Conservation (phyloP, 768 basidiomycete genomes). For the Boletus bicolor region DNA sequence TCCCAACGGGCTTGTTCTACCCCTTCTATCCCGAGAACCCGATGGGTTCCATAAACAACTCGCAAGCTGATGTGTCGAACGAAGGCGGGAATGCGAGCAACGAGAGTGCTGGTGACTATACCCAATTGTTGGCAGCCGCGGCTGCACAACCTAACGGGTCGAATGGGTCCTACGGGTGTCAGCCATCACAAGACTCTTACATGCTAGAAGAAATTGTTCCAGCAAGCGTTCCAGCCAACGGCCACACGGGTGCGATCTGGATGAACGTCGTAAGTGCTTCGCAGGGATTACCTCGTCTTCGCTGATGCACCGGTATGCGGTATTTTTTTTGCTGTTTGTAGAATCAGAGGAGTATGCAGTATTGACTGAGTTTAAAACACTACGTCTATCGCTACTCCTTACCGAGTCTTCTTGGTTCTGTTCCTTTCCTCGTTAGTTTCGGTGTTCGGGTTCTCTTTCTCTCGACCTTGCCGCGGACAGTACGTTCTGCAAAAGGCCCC, state of each 20-base stretch:
- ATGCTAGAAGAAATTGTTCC: conserved; percentile 66
- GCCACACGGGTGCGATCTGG: conserved; percentile 38
- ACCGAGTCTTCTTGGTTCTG: background rate
- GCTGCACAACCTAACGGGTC: conserved; percentile 53
- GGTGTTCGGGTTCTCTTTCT: background rate
- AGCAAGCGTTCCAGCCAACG: conserved; percentile 28
- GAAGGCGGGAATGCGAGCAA: conserved; percentile 17
- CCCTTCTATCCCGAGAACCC: conserved; percentile 69
- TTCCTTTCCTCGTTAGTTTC: conserved; percentile 5
- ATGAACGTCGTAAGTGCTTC: conserved; percentile 42
- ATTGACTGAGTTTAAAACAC: conserved; percentile 14
- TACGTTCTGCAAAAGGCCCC: conserved; percentile 15
- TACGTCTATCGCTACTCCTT: background rate
- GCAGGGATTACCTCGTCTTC: conserved; percentile 27
- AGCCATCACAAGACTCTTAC: conserved; percentile 58
- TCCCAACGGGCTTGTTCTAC: conserved; percentile 70
- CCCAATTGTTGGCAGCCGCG: conserved; percentile 54
- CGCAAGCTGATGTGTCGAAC: conserved; percentile 17
- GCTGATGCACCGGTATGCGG: conserved; percentile 28
- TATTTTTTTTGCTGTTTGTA: conserved; percentile 9
- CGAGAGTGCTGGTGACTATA: conserved; percentile 41
- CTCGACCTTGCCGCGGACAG: conserved; percentile 5
- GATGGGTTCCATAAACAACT: conserved; percentile 22
- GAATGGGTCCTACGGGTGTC: conserved; percentile 51
- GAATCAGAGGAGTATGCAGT: conserved; percentile 25